Percentiles rank a stretch among this genome's conserved stretches.
phyloP scores from a whole-genome alignment of 2,329 filamentous ascomycete genomes.

The Leptosphaerulina australis region DNA sequence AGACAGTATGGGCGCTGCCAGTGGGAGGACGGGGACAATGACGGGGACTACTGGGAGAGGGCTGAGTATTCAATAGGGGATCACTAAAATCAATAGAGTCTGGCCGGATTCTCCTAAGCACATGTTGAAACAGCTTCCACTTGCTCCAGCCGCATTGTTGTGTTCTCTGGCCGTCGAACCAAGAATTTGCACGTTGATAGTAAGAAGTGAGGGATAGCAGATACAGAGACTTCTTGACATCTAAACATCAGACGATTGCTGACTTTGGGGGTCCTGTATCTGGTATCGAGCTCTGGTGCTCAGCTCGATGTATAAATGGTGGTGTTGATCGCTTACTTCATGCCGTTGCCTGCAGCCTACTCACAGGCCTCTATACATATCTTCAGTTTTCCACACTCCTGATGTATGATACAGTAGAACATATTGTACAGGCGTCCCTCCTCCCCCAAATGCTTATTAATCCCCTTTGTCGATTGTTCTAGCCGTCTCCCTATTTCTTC shows the following conservation, averaged over 20 bases:
- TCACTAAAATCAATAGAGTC: not conserved
- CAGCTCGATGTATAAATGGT: not conserved
- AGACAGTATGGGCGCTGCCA: constrained; percentile 32
- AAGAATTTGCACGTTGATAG: too few species aligned
- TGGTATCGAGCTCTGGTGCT: too few species aligned
- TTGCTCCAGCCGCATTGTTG: too few species aligned
- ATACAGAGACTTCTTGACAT: too few species aligned
- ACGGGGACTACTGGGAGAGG: constrained; percentile 27
- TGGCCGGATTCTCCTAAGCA: too few species aligned
- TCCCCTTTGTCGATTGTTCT: not conserved
- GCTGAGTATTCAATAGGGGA: constrained; percentile 11
- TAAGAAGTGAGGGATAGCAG: too few species aligned
- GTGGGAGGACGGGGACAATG: constrained; percentile 37
- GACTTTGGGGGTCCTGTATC: too few species aligned
- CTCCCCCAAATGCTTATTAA: not conserved
- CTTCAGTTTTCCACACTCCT: not conserved
- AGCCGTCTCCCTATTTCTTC: constrained; percentile 8
- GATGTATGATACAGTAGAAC: constrained; percentile 11
- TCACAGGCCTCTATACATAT: not conserved
- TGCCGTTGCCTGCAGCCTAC: not conserved
- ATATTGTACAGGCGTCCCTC: not conserved
- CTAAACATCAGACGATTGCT: too few species aligned
- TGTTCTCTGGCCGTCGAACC: too few species aligned
- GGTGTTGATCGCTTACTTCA: not conserved
- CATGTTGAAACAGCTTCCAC: too few species aligned